Conservation (phyloP, 495 filamentous ascomycete species). For the Neurospora tetraspora region DNA sequence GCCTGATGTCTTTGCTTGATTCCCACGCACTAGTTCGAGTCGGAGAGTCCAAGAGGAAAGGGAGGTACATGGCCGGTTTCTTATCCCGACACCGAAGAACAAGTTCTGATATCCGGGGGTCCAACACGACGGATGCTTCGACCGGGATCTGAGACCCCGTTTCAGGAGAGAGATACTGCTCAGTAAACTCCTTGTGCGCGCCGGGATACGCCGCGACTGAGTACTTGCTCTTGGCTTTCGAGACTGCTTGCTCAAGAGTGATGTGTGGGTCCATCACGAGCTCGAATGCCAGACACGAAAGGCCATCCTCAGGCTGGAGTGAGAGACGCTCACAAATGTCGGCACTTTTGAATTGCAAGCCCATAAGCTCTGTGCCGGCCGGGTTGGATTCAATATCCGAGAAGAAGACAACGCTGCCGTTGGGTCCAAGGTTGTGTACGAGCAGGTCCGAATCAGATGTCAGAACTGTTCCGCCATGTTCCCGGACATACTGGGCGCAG, state of each 20-base stretch:
- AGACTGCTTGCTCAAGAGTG: constrained; percentile 21
- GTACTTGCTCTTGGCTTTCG: constrained; percentile 12
- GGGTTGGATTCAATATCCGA: constrained; percentile 30
- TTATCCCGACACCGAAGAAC: constrained; percentile 26
- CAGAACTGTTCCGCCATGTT: constrained; percentile 43
- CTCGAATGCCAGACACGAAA: constrained; percentile 30
- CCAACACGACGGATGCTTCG: constrained; percentile 14
- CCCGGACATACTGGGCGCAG: constrained; percentile 49
- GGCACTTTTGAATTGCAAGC: constrained; percentile 25
- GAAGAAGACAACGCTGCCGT: constrained; percentile 51
- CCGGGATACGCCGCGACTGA: constrained; percentile 4
- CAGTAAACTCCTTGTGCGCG: constrained; percentile 33
- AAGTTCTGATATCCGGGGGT: constrained; percentile 42
- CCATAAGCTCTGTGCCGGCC: constrained; percentile 20
- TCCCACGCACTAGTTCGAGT: constrained; percentile 54
- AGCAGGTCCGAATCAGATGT: constrained; percentile 71
- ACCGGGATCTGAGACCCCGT: background rate
- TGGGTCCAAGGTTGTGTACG: constrained; percentile 49
- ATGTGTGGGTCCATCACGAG: constrained; percentile 22
- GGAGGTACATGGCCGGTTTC: constrained; percentile 43
- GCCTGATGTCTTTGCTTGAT: constrained; percentile 39
- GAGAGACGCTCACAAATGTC: constrained; percentile 30
- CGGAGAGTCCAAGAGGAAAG: constrained; percentile 48
- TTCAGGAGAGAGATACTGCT: constrained; percentile 31
- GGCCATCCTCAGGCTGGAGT: constrained; percentile 12